Percentiles rank a stretch among this genome's conserved stretches.
Evolutionary conservation across 192 early-diverging fungal species (phyloP).

Genomic region (Entophlyctis helioformis): DNA sequence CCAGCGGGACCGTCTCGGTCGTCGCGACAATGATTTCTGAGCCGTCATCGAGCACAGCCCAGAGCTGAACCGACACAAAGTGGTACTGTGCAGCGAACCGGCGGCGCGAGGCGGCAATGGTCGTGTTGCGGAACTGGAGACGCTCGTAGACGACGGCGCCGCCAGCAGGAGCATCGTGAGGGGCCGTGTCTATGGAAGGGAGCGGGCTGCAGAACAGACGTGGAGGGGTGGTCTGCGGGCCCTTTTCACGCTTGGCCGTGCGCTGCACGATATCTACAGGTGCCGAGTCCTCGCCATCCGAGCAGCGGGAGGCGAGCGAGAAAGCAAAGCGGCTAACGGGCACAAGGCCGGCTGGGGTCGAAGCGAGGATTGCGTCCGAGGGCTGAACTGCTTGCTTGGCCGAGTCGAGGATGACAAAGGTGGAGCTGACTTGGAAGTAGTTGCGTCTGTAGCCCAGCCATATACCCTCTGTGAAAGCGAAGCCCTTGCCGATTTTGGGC

Average conservation of each 20-base stretch:
- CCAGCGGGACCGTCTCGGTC: constrained; percentile 65
- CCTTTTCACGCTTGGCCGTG: constrained; percentile 88
- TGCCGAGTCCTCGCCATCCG: constrained; percentile 42
- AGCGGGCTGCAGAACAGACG: too few relatives aligned
- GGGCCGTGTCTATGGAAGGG: too few relatives aligned
- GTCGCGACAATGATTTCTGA: constrained; percentile 47
- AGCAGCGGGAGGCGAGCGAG: constrained; percentile 57
- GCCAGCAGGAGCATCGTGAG: too few relatives aligned
- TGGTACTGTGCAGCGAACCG: constrained; percentile 88
- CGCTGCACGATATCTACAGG: constrained; percentile 75
- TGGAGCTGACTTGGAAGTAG: constrained; percentile 75
- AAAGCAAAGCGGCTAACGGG: constrained; percentile 50
- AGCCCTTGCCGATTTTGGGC: constrained; percentile 82
- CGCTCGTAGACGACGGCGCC: constrained; percentile 77
- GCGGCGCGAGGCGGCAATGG: constrained; percentile 85
- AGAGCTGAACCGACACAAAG: constrained; percentile 63
- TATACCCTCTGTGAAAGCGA: constrained; percentile 74
- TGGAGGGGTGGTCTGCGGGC: constrained; percentile 61
- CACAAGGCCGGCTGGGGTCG: constrained; percentile 21
- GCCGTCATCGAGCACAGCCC: constrained; percentile 22
- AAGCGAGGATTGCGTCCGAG: constrained; percentile 48
- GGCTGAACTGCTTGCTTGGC: constrained; percentile 13
- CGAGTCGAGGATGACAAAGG: constrained; percentile 33
- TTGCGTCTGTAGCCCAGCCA: constrained; percentile 96
- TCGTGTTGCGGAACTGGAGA: constrained; percentile 91